Percentiles rank a stretch among this genome's conserved stretches.
Conservation (phyloP, 1,139 yeast genomes). For the Saccharomycopsis crataegensis region DNA sequence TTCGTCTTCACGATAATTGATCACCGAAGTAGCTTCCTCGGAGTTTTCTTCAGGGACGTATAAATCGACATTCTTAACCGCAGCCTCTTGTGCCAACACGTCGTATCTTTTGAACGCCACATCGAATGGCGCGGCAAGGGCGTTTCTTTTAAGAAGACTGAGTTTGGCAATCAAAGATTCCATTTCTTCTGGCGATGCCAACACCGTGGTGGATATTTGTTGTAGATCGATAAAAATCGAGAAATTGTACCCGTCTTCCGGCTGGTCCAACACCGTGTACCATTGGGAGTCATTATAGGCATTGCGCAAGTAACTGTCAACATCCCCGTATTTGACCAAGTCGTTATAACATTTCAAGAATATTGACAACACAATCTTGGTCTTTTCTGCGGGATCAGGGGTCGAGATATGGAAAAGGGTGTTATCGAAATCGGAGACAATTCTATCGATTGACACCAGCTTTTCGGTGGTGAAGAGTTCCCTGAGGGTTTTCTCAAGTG, state of each 20-base stretch:
- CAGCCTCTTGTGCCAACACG: slow-evolving; percentile 50
- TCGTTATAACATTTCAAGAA: slow-evolving; percentile 74
- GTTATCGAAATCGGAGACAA: slow-evolving; percentile 91
- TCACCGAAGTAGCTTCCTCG: slow-evolving; percentile 57
- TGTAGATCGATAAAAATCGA: slow-evolving; percentile 64
- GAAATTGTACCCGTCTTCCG: slow-evolving; percentile 79
- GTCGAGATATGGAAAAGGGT: slow-evolving; percentile 91
- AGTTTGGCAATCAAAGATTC: slow-evolving; percentile 51
- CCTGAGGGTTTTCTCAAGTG: slow-evolving; percentile 15
- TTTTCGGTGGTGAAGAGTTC: slow-evolving; percentile 22
- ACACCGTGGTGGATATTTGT: slow-evolving; percentile 23
- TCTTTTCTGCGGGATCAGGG: slow-evolving; percentile 50
- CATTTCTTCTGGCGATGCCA: slow-evolving; percentile 38
- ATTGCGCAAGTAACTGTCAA: slow-evolving; percentile 32
- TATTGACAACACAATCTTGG: slow-evolving; percentile 59
- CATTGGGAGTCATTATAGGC: slow-evolving; percentile 32
- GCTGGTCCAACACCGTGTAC: slow-evolving; percentile 30
- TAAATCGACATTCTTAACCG: slow-evolving; percentile 37
- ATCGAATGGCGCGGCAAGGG: slow-evolving; percentile 91
- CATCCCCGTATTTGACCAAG: slow-evolving; percentile 58
- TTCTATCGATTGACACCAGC: slow-evolving; percentile 72
- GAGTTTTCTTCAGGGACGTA: slow-evolving; percentile 42
- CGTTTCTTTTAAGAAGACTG: slow-evolving; percentile 72
- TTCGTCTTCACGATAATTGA: slow-evolving; percentile 90
- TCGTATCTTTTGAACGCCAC: slow-evolving; percentile 77